Evolutionary conservation across 208 protist species (phyloP).

Genomic region (Trichomonas gallinae): DNA sequence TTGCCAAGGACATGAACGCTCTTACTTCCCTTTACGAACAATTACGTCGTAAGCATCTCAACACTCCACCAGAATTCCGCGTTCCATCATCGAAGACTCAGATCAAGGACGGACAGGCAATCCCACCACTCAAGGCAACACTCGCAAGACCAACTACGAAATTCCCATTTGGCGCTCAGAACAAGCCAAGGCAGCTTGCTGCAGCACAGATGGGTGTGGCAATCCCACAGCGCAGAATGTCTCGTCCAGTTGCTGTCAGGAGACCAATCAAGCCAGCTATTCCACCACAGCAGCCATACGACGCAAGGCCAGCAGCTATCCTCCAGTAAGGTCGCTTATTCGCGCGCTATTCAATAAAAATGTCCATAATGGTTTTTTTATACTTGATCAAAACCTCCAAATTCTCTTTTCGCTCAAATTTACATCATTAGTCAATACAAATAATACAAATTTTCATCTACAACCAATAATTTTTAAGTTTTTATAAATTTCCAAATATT

Average conservation of each 20-base stretch:
- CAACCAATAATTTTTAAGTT: too few species aligned
- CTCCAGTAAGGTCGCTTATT: background rate
- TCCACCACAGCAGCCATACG: background rate
- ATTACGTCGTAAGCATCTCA: background rate
- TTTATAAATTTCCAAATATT: too few species aligned
- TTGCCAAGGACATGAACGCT: background rate
- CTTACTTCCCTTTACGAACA: background rate
- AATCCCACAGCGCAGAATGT: background rate
- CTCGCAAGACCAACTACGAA: background rate
- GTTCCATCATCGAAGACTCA: background rate
- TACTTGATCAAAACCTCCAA: too few species aligned
- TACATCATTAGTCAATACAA: too few species aligned
- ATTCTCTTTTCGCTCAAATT: too few species aligned
- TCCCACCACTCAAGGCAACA: background rate
- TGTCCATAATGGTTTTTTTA: background rate
- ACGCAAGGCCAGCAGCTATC: background rate
- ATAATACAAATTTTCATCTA: too few species aligned
- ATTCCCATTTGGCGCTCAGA: background rate
- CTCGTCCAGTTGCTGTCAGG: background rate
- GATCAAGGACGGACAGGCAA: background rate
- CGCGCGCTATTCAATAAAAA: background rate
- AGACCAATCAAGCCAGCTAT: background rate
- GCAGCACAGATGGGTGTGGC: background rate
- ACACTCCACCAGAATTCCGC: background rate
- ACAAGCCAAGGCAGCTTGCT: background rate